A percentile compares a stretch with the other conserved stretches of the same genome.
These are phyloP conservation scores for Solanum hybrid DNA, from an alignment of 305 asterid species.

Conservation along the genomic window DNA sequence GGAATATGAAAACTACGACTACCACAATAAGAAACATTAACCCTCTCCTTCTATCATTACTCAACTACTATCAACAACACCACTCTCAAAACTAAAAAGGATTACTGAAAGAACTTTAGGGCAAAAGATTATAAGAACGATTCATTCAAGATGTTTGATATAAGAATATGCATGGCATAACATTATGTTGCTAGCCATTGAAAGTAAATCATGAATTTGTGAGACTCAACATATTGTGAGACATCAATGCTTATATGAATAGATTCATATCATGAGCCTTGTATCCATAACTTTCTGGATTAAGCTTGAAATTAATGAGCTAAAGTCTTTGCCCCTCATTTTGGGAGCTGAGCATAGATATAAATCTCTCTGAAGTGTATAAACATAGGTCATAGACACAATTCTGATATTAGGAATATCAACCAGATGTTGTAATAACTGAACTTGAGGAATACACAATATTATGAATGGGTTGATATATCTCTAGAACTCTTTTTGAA, in stretches of 20 bases:
- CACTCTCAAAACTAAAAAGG: not conserved
- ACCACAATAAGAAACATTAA: not conserved
- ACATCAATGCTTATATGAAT: not conserved
- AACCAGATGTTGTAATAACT: not conserved
- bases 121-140: not conserved
- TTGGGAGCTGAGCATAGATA: not conserved
- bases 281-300: not conserved
- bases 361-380: not conserved
- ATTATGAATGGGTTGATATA: not conserved
- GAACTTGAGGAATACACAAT: not conserved
- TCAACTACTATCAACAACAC: not conserved
- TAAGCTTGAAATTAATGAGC: not conserved
- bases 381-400: not conserved
- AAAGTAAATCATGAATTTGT: not conserved
- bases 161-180: not conserved
- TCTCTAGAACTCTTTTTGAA: not conserved
- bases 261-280: not conserved
- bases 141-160: not conserved
- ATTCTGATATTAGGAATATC: not conserved
- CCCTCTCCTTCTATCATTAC: not conserved
- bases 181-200: not conserved
- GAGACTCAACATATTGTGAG: not conserved
- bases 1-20: not conserved
- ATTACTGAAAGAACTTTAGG: not conserved
- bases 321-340: not conserved